Evolutionary conservation across 2,329 filamentous ascomycete genomes (phyloP), one percentile per base, ranked within the genome.

Genomic region (Penicillium sp.): DNA sequence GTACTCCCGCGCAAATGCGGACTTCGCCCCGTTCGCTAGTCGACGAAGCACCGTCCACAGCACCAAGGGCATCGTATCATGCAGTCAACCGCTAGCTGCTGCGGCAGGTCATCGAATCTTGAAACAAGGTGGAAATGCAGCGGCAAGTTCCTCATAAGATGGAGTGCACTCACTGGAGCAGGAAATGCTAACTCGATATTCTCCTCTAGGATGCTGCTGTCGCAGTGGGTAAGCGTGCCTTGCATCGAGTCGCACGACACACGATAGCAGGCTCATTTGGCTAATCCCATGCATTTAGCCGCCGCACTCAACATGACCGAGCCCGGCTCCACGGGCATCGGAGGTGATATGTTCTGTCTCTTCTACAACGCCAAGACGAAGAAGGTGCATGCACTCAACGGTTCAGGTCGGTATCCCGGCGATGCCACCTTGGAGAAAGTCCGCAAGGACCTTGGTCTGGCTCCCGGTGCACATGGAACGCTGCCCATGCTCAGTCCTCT

Each of bases 341-440:
- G 93, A 49, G 93, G 93, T 55, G 93, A 99, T 72, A 90, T 95
- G 84, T 99, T 97, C 74, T 91, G 91, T 69, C 81, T 97, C 30
- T 96, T 83, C 77, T 97, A 92, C 75, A 82, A 95, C 66, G 89
- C 89, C 35, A 81, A 86, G 60, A 88, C 85, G 0, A 87, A 87
- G 65, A 87, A 87, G 55, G 86, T 97, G 8, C 86, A 84, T 46
- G 88, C 90, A 9, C 75, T 97, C 70, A 99, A 99, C 70, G 93
- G 91, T 16, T 96, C 91, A 1, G 93, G 93, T n/a, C 84, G 93
- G 25, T 82, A 89, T 3, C 84, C 88, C 4, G 77, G 73, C 43
- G 82, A 85, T 31, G 83, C 75, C 55, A 87, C 84, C 0, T 77
- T 95, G 0, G 84, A 89, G 45, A 78, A 76, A 28, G 79, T 95